Percentiles rank a stretch among this genome's conserved stretches.
Evolutionary conservation across 495 filamentous ascomycete genomes (phyloP).

Genomic region (Bacidia rubella): DNA sequence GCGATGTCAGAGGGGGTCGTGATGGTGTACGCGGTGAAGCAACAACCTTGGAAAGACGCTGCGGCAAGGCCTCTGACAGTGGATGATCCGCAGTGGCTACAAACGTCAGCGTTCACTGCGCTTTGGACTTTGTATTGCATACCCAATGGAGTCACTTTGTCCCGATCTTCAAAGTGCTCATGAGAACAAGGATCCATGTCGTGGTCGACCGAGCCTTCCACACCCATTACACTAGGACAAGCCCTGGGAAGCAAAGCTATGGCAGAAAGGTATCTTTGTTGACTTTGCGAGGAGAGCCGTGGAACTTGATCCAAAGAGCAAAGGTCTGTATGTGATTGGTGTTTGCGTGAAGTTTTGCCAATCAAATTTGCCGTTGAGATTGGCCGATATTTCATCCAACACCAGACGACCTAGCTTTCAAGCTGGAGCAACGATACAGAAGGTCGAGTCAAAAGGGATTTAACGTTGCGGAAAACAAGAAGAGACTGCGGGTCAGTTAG

Average conservation of each 20-base stretch:
- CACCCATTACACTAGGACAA: neutral
- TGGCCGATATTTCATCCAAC: neutral
- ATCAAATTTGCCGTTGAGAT: neutral
- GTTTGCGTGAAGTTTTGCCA: neutral
- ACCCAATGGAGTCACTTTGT: too few species aligned
- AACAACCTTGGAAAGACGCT: neutral
- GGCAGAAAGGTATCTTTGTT: too few species aligned
- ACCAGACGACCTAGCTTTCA: too few species aligned
- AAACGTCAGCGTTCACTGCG: too few species aligned
- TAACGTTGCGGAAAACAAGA: neutral
- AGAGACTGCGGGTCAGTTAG: neutral
- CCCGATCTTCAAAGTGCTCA: too few species aligned
- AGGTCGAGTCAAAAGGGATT: neutral
- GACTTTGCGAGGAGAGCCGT: neutral
- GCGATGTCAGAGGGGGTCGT: neutral
- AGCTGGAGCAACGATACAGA: neutral
- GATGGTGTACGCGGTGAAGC: neutral
- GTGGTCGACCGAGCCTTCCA: too few species aligned
- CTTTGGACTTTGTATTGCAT: too few species aligned
- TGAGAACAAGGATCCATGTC: too few species aligned
- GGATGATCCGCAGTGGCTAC: too few species aligned
- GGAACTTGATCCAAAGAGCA: neutral
- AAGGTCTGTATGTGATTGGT: neutral
- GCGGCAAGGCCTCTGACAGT: neutral
- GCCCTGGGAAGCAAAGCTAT: neutral